Evolutionary conservation across 2,329 filamentous ascomycete genomes (phyloP), one percentile per base, ranked within the genome.

Genomic region (Xylariaceae sp.): DNA sequence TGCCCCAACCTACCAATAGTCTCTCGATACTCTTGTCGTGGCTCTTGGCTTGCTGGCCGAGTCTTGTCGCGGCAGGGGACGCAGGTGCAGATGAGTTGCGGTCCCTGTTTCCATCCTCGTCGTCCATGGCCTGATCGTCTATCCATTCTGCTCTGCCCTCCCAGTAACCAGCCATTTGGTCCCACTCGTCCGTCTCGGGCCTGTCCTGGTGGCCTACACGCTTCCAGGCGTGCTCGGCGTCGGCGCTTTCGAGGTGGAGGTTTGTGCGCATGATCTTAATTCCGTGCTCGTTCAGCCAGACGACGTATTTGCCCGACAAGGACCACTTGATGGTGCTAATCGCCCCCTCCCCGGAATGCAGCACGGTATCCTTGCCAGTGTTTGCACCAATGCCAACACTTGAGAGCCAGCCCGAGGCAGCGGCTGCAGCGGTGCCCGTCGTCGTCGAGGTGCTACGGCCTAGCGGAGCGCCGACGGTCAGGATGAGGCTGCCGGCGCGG

Each of bases 231-330:
- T 83, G 80, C 12, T 95, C 89, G 2, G 72, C 65, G 51, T 94
- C 83, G 10, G 72, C 71, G 42, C 68, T 78, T 5, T 93, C 86
- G 5, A 95, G 69, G 46, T 89, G 77, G 14, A 93, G 55, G 54
- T 92, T 86, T 4, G 87, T 87, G 23, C 92, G 77, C 89, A 96
- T 96, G 40, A 98, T 92, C 57, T 95, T 95, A 55, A 96, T 93
- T 4, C 92, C 92, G 51, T 93, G 83, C 59, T 98, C 92, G 51
- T 96, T 98, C 25, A 94, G 72, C 92, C 92, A 98, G 0, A 80
- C 85, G 1, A 95, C 83, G 52, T 89, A 96, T 60, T 83, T 92
- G 1, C 92, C 90, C 0, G 87, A 90, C 25, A 90, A 57, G 0
- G 90, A 96, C 88, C 90, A 98, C 57, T 93, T 90, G 52, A 98